Base-by-base conservation (phyloP, 306 rosid genomes). In the Alnus rubra region DNA sequence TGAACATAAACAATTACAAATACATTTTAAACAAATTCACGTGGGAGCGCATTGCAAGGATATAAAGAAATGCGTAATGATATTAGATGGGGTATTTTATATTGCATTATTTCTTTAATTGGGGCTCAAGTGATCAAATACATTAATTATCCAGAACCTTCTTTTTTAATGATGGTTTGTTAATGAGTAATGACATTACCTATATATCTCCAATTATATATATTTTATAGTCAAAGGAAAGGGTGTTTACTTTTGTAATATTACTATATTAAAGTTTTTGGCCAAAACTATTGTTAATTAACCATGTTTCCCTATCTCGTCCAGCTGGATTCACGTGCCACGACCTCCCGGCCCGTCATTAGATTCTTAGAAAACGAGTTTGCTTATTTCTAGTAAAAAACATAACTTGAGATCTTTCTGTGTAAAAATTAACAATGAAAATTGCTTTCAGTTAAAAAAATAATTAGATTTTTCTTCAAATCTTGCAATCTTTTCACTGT, bases 21-120 rank as follows among this genome's bases (percentile, higher is more conserved):
- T 33, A 16, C 19, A 79, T 28, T 19, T 70, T 56, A 73, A 74
- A 80, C 82, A 69, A 33, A 39, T 81, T 82, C 84, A 86, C 64
- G 81, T 84, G 84, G 82, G 73, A 74, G 62, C 83, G 67, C 78
- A 59, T 64, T n/a, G 19, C 74, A 78, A 80, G 75, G 60, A 47
- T 55, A 42, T 5, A 3, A 23, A 42, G 5, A 1, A 23, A 49
- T 35, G 45, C 15, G 8, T 58, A 48, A n/a, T 33, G 9, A 19
- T 35, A 23, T 4, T 47, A 5, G 5, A 4, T 50, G 48, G 19
- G 44, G n/a, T 64, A 62, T 59, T 31, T 4, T 16, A 42, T 33
- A 10, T 78, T 59, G 42, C 14, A 71, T 16, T 60, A 19, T 12
- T 48, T 50, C 63, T 39, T 56, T 23, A 23, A 23, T 23, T 30